These are phyloP conservation scores for Hylodesmum podocarpum DNA, from an alignment of 306 rosid species.

Conservation along the genomic window DNA sequence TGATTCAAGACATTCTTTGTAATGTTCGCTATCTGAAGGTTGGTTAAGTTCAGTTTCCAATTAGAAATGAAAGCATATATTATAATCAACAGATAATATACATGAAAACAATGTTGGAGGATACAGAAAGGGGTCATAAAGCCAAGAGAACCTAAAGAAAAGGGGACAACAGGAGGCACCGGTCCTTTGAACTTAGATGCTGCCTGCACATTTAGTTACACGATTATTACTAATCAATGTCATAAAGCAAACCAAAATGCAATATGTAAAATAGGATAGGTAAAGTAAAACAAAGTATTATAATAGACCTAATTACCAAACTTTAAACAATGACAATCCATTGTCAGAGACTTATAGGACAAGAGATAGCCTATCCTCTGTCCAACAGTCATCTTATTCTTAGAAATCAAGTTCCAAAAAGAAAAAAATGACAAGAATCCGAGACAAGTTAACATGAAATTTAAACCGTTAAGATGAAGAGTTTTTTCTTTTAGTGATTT, in stretches of 20 bases:
- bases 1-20: slow-evolving; percentile 76
- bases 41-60: slow-evolving; percentile 56
- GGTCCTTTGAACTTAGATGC: slow-evolving; percentile 99
- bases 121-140: slow-evolving; percentile 98
- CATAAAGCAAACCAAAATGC: not conserved
- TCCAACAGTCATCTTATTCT: slow-evolving; percentile 18
- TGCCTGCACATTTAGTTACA: slow-evolving; percentile 64
- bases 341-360: not conserved
- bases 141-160: slow-evolving; percentile 95
- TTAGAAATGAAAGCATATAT: slow-evolving; percentile 11
- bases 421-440: not conserved
- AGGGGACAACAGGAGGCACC: slow-evolving; percentile 93
- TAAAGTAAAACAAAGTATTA: not conserved
- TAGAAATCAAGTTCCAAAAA: not conserved
- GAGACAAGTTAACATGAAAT: slow-evolving; percentile 6
- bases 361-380: not conserved
- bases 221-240: not conserved
- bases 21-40: slow-evolving; percentile 79
- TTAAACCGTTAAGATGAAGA: not conserved
- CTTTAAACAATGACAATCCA: slow-evolving; percentile 10
- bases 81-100: not conserved
- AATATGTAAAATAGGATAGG: not conserved
- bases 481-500: not conserved
- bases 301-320: slow-evolving; percentile 12
- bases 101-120: slow-evolving; percentile 44